Evolutionary conservation across 805 yeast genomes (phyloP), one percentile per base, ranked within the genome.

Genomic region (Yarrowia sp.): DNA sequence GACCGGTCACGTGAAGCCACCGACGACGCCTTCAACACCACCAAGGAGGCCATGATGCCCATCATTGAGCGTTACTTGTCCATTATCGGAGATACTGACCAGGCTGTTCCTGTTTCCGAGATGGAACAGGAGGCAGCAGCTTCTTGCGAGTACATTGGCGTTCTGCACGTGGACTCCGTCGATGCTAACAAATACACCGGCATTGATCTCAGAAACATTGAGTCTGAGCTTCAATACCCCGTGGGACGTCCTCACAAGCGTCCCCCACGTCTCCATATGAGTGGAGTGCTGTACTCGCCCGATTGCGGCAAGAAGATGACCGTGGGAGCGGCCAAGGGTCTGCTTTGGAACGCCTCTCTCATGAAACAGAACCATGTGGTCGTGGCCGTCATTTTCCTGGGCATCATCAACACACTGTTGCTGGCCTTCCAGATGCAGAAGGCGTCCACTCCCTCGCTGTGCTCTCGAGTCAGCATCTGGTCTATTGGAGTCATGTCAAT

Each of bases 251-350:
- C 97, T 1, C 83, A 87, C 15, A 82, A 84, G 16, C 70, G 74
- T 0, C 75, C 88, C 5, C 97, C 97, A 0, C 73, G 77, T 0
- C 72, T 93, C 16, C 79, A 79, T 41, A 73, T 93, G 10, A 76
- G 83, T 1, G 92, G 89, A 8, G 71, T 91, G 14, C 70, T 91
- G 19, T 92, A 90, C 74, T 91, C 97, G 0, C 98, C 98, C 0
- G 97, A 93, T 75, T 93, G 98, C 80, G 97, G 93, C 0, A 74
- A 89, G 2, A 75, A 84, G 2, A 70, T 91, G 5, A 76, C 78
- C 15, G 43, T 52, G 11, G 48, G 40, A 22, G 32, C 3, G 4
- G 68, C 50, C 42, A 16, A 50, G 22, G 68, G 68, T 8, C 49
- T 52, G 10, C 61, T 50, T 11, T 41, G 42, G 50, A 36, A 41